Base-by-base conservation (phyloP, 2,329 filamentous ascomycete species). In the Trichoderma pleuroti region DNA sequence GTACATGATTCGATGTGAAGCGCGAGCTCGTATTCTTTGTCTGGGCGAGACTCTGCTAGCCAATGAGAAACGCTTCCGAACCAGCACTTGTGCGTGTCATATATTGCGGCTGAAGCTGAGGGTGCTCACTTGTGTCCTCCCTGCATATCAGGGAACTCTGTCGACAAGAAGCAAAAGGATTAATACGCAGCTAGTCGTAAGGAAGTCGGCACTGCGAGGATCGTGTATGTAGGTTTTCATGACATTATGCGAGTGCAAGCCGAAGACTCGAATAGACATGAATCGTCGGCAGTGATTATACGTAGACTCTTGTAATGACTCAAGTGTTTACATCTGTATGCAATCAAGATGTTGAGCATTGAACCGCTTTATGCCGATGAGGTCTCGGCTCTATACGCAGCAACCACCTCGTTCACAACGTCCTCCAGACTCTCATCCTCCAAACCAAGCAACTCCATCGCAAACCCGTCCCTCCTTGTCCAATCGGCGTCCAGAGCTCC, bases 401-500 rank as follows among this genome's bases (percentile, higher is more conserved):
- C 77, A 8, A 83, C 78, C 6, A 82, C 77, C 4, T 74, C 73
- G 42, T 76, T 75, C 4, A 86, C 78, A 5, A 83, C 81, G 14
- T 77, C 72, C 26, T 86, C 83, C 8, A 86, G 74, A 63, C 83
- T 78, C 76, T 86, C 84, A 63, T 86, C 81, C 75, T 84, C 72
- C 4, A 86, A 73, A 0, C 80, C 84, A 65, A 86, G 76, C 56
- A 84, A 72, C 7, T 82, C 79, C 84, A 86, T 86, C 3, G 84
- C 81, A 70, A 84, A 86, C 0, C 79, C 83, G 2, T 81, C 77
- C 42, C 80, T 79, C 67, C 74, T 75, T 18, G 83, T 84, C 84
- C 85, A 86, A 70, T 86, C 82, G 0, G 84, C 84, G 57, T 86
- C 81, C 0, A 86, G 72, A 0, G 82, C 80, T 1, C 85, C 84